These are phyloP conservation scores for Clathrospora elynae DNA, from an alignment of 2,329 filamentous ascomycete species.

Conservation along the genomic window DNA sequence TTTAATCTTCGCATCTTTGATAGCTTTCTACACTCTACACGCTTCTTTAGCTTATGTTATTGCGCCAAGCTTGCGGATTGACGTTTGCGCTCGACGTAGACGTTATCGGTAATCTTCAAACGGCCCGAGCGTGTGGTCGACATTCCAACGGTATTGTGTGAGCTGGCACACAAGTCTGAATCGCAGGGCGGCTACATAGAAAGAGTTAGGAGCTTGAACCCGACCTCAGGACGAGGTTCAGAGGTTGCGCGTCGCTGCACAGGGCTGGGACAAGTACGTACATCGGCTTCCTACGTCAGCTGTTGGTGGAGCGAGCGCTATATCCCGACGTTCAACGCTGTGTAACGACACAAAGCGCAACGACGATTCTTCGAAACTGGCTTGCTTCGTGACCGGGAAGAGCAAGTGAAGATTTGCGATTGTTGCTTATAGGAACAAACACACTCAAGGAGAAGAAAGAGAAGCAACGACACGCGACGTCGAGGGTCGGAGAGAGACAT, in stretches of 20 bases:
- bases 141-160: constrained; percentile 1
- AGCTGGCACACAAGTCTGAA: not conserved
- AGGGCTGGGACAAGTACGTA: constrained; percentile 2
- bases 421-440: constrained; percentile 2
- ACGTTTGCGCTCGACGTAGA: too few relatives aligned
- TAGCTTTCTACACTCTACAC: too few relatives aligned
- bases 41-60: too few relatives aligned
- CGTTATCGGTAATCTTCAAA: constrained; percentile 7
- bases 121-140: constrained; percentile 1
- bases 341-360: constrained; percentile 8
- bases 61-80: too few relatives aligned
- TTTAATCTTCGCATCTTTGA: too few relatives aligned
- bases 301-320: constrained; percentile 10
- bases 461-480: too few relatives aligned
- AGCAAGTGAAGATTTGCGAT: not conserved
- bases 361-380: not conserved
- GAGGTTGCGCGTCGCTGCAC: not conserved
- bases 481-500: too few relatives aligned
- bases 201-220: constrained; percentile 1
- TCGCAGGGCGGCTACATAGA: not conserved
- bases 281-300: constrained; percentile 7
- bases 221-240: not conserved
- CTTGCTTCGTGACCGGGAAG: not conserved
- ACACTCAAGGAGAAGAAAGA: too few relatives aligned
- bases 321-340: constrained; percentile 5